Conservation (phyloP, 129 eudicot species). For the Tanacetum coccineum region DNA sequence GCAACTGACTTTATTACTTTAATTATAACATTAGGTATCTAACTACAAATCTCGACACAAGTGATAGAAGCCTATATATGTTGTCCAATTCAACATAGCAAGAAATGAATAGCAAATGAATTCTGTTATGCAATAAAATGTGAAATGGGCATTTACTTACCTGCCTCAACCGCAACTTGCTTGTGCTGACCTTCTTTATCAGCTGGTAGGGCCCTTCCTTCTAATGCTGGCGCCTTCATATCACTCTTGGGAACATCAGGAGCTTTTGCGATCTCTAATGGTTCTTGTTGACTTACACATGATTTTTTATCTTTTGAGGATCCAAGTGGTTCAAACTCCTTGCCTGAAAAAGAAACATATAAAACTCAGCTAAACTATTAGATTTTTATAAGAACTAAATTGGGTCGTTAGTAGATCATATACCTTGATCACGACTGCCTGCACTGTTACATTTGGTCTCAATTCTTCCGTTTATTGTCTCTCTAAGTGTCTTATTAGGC, state of each 20-base stretch:
- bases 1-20: too few species aligned
- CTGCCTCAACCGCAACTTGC: background rate
- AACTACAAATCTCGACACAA: too few species aligned
- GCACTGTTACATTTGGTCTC: background rate
- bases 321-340: too few species aligned
- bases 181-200: background rate
- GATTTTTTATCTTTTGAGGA: conserved; percentile 7
- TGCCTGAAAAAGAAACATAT: background rate
- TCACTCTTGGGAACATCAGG: too few species aligned
- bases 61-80: too few species aligned
- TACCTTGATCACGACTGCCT: conserved; percentile 1
- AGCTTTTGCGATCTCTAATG: background rate
- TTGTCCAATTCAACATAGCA: too few species aligned
- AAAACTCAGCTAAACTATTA: background rate
- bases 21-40: too few species aligned
- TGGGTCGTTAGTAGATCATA: background rate
- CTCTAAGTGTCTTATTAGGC: conserved; percentile 12
- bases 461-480: background rate
- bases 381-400: background rate
- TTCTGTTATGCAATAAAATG: too few species aligned
- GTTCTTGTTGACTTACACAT: background rate
- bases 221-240: background rate
- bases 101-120: too few species aligned
- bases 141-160: background rate
- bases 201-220: background rate